Evolutionary conservation across 176 grass and related monocot species (phyloP), one percentile per base, ranked within the genome.

Genomic region (Bothriochloa decipiens): DNA sequence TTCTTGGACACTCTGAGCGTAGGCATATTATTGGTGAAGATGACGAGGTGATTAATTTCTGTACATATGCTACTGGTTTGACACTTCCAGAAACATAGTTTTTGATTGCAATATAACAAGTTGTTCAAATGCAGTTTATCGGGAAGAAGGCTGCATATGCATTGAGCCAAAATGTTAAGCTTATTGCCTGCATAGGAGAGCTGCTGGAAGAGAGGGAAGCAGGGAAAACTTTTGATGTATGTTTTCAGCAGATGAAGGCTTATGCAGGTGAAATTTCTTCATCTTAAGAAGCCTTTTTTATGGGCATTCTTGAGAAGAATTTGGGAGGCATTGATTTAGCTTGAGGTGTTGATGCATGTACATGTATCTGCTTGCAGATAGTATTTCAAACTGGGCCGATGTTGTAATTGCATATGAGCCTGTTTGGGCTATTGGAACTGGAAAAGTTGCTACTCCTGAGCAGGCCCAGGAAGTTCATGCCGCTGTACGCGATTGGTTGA

Each of bases 371-470:
- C 72, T 88, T 92, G 75, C 91, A 99, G 96, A 96, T 79, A 96
- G 64, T 76, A 83, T 99, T 55, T 84, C 93, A 53, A 86, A 89
- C 85, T 99, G 96, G 96, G 57, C 62, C 25, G 72, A 99, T 58
- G 93, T 99, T 47, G 96, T 99, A 13, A 94, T 99, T 82, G 93
- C 96, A 11, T 99, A 99, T 28, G 96, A 99, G 86, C 96, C 96
- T 68, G 96, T 99, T 33, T 99, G 96, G 96, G 96, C 96, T 78
- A 99, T 99, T 87, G 91, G 96, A 81, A 96, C 93, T 1, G 96
- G 96, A 62, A 99, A 99, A 78, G 96, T 99, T 41, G 96, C 96
- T 57, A 87, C 79, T 84, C 96, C 96, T 14, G 87, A 96, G 66
- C 96, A 96, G 82, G 93, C 96, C 81, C 96, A 96, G 82, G 96